Base-by-base conservation (phyloP, 202 grass and related monocot genomes). In the Panicum virgatum region DNA sequence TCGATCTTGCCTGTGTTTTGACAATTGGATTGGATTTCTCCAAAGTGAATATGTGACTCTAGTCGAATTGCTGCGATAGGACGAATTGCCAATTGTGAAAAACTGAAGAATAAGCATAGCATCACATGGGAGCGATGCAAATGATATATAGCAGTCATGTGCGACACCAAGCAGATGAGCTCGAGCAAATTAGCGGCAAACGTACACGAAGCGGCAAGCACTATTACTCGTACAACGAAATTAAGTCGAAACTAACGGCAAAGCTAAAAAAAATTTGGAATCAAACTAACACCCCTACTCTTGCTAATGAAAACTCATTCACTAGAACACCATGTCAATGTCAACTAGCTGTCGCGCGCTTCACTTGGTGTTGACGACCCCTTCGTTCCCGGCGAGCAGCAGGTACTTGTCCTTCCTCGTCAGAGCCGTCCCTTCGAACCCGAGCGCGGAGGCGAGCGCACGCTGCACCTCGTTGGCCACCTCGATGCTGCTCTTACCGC, bases 371-470 rank as follows among this genome's bases (percentile, higher is more conserved):
- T 54, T 39, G 39, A 91, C 89, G 30, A 75, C 16, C 9, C 91
- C 94, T 69, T 94, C 85, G 72, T 97, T 94, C 11, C 89, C 89
- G 1, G 94, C 85, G 1, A 97, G 89, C 85, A 90, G 78, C 66
- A 87, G 47, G 52, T 94, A 97, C 83, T 94, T 94, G 22, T 92
- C 85, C 51, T 92, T 97, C 46, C 89, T 84, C 9, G 91, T 94
- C 5, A 94, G 73, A 1, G 66, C 19, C 14, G 91, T 97, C 37
- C 46, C 26, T 36, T 72, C 37, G 36, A 92, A 97, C 29, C 91
- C 89, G 13, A 97, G 83, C 27, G 81, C 83, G 0, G 26, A 27
- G 9, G 85, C 91, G 3, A 97, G 78, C 51, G 64, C 16, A 0
- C 54, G 25, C 75, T 97, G 94, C 15, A 97, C 87, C 16, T 76